Base-by-base conservation (phyloP, 257 asterid species). In the Gentiana macrophylla region DNA sequence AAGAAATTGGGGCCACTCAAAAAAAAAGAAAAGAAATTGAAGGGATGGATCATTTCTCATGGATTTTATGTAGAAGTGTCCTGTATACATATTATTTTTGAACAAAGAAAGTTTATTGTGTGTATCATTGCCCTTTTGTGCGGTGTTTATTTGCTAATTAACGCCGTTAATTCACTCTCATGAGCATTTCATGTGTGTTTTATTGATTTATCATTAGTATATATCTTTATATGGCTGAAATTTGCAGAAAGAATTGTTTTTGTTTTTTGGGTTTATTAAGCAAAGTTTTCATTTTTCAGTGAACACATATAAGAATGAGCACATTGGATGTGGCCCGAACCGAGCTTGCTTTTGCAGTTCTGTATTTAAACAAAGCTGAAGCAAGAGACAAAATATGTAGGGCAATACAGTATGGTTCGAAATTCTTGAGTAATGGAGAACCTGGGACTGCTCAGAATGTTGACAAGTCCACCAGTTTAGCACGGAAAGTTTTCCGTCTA, bases 351-450 rank as follows among this genome's bases (percentile, higher is more conserved):
- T 82, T 92, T 77, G 89, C 89, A 47, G 90, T 88, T 54, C 60
- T 88, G 74, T 92, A 92, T 72, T 78, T 92, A 63, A 83, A 83
- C 84, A 92, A 92, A 77, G 97, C 95, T 37, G 99, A 92, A 65
- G 90, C 97, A 45, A 85, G 99, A 79, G 99, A 92, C 67, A 92
- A 92, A 87, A 85, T 92, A 72, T 92, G 97, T 83, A 81, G 97
- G 86, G 94, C 99, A 13, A 92, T 92, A 67, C 97, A 92, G 62
- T 92, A 92, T 59, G 99, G 97, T 65, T 92, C 97, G 0, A 92
- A 88, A 70, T 88, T 78, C 79, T 66, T 92, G 78, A 88, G 99
- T 74, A 82, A 88, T 67, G 97, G 97, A 38, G 80, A 88, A 74
- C 86, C 97, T 38, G 97, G 97, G 4, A 77, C 88, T 2, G 97